Conservation (phyloP, 2,329 filamentous ascomycete genomes). For the Colletotrichum sp. region DNA sequence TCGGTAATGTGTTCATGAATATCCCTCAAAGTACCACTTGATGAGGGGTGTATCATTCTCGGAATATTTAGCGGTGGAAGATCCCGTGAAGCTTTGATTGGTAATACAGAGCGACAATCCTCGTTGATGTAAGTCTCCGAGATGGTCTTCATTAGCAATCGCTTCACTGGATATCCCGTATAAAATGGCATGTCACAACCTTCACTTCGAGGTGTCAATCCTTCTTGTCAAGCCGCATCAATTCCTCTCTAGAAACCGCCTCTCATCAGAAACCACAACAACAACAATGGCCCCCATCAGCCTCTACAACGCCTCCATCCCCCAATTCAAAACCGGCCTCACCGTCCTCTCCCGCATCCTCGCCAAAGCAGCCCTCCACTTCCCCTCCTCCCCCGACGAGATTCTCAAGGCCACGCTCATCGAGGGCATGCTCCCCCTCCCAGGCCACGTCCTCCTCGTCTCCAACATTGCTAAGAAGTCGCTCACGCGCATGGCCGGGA, state of each 20-base stretch:
- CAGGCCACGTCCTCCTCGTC: neutral
- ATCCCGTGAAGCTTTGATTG: neutral
- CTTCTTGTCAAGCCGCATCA: neutral
- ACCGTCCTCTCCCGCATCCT: neutral
- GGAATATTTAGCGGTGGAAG: neutral
- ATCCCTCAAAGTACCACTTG: rapidly evolving
- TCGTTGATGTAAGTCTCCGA: neutral
- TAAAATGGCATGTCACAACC: neutral
- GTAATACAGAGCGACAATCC: neutral
- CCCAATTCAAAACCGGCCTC: neutral
- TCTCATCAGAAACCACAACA: too few species aligned
- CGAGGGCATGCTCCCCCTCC: neutral
- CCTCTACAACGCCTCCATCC: neutral
- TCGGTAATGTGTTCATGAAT: neutral
- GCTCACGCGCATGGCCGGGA: neutral
- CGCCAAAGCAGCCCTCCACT: neutral
- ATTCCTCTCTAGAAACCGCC: too few species aligned
- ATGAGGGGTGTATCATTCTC: neutral
- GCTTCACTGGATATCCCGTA: rapidly evolving
- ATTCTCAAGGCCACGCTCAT: neutral
- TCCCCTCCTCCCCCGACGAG: neutral
- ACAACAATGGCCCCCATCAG: neutral
- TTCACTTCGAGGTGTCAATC: too few species aligned
- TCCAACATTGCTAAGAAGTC: neutral
- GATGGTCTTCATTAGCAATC: neutral